Evolutionary conservation across 2,329 filamentous ascomycete species (phyloP).

Genomic region (Hypoxylon rubiginosum): DNA sequence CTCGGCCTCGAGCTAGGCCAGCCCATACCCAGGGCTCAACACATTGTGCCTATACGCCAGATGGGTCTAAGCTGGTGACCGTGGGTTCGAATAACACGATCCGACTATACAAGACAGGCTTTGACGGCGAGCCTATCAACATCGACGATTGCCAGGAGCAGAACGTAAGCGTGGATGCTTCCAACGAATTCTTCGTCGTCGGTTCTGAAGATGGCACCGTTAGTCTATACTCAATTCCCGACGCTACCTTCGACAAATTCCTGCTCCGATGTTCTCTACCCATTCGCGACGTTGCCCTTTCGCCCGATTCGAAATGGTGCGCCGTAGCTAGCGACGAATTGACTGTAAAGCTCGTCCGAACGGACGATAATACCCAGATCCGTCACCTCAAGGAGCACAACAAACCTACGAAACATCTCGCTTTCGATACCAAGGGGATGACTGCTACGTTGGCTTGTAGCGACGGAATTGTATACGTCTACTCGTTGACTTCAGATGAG

Average conservation of each 20-base stretch:
- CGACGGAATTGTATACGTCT: constrained; percentile 91
- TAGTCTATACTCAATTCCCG: constrained; percentile 87
- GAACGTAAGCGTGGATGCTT: constrained; percentile 82
- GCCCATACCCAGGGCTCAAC: constrained; percentile 88
- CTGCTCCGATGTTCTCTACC: constrained; percentile 88
- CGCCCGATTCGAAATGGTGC: constrained; percentile 85
- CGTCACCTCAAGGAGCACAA: constrained; percentile 85
- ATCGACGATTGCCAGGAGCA: constrained; percentile 92
- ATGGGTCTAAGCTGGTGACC: constrained; percentile 88
- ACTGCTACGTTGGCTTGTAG: constrained; percentile 86
- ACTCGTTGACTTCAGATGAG: constrained; percentile 82
- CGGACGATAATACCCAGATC: constrained; percentile 80
- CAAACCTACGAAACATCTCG: constrained; percentile 90
- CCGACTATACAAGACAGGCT: constrained; percentile 91
- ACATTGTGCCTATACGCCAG: constrained; percentile 88
- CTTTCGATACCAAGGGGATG: constrained; percentile 85
- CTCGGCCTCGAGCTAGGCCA: constrained; percentile 73
- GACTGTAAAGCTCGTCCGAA: constrained; percentile 89
- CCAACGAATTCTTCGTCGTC: constrained; percentile 85
- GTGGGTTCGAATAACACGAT: constrained; percentile 95
- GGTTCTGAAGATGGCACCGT: constrained; percentile 97
- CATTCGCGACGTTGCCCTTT: constrained; percentile 86
- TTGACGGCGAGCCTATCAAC: constrained; percentile 90
- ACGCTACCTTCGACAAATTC: constrained; percentile 81
- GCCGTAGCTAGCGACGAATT: constrained; percentile 98